A percentile compares a stretch with the other conserved stretches of the same genome.
These are phyloP conservation scores for Fusarium proliferatum DNA, from an alignment of 2,329 filamentous ascomycete genomes.

Conservation along the genomic window DNA sequence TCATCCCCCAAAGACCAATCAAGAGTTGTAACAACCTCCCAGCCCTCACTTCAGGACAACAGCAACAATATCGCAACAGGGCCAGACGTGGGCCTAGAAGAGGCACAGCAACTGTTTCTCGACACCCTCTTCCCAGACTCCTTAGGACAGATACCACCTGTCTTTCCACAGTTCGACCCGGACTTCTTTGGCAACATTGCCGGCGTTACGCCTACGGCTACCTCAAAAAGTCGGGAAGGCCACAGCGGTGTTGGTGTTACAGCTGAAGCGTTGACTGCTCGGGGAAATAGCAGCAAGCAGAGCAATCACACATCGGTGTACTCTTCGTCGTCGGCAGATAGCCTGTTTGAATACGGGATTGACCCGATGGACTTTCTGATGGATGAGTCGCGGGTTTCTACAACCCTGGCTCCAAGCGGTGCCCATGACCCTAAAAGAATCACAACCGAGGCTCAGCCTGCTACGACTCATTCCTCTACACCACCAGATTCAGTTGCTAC, in stretches of 20 bases:
- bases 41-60: background rate
- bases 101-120: background rate
- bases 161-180: background rate
- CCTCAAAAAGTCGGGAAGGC: background rate
- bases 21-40: background rate
- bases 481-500: background rate
- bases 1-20: background rate
- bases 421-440: accelerated
- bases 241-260: background rate
- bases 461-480: background rate
- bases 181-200: background rate
- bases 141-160: background rate
- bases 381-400: background rate
- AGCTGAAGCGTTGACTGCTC: background rate
- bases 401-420: background rate
- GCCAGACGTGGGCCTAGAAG: background rate
- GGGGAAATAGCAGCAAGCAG: background rate
- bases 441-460: background rate
- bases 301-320: background rate
- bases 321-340: background rate
- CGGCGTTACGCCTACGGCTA: background rate
- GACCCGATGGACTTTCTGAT: background rate
- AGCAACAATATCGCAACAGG: background rate
- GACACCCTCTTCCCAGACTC: background rate
- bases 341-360: background rate